These are phyloP conservation scores for Aspergillus oerlinghausenensis DNA, from an alignment of 2,329 filamentous ascomycete species.

Conservation along the genomic window DNA sequence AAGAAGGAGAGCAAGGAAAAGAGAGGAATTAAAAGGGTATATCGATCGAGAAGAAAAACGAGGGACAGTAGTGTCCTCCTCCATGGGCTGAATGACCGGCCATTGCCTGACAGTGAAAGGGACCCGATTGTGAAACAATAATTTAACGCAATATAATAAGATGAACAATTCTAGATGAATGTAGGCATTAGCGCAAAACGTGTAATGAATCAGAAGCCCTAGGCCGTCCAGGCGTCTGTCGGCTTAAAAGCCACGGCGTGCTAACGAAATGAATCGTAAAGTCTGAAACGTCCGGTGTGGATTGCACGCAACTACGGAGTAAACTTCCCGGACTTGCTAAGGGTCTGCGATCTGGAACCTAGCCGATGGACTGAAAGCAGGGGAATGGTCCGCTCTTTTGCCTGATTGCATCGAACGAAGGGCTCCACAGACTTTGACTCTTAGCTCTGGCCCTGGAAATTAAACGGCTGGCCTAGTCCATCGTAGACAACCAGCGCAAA, in stretches of 20 bases:
- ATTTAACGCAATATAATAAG: conserved; percentile 11
- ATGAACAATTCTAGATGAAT: conserved; percentile 9
- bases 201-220: conserved; percentile 6
- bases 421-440: not conserved
- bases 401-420: not conserved
- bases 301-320: conserved; percentile 1
- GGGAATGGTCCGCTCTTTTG: not conserved
- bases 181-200: conserved; percentile 1
- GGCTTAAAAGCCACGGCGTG: conserved; percentile 3
- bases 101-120: not conserved
- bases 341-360: not conserved
- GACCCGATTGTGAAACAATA: not conserved
- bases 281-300: conserved; percentile 23
- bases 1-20: conserved; percentile 1
- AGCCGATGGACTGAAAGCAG: not conserved
- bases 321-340: not conserved
- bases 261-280: conserved; percentile 19
- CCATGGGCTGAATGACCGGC: not conserved
- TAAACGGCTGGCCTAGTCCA: not conserved
- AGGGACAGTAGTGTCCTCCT: not conserved
- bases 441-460: conserved; percentile 3
- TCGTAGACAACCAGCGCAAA: no score
- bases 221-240: not conserved
- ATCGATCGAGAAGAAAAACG: not conserved
- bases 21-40: not conserved